Percentiles rank a stretch among this genome's conserved stretches.
phyloP scores from a whole-genome alignment of 768 basidiomycete genomes.

The Tylopilus vinaceipallidus region DNA sequence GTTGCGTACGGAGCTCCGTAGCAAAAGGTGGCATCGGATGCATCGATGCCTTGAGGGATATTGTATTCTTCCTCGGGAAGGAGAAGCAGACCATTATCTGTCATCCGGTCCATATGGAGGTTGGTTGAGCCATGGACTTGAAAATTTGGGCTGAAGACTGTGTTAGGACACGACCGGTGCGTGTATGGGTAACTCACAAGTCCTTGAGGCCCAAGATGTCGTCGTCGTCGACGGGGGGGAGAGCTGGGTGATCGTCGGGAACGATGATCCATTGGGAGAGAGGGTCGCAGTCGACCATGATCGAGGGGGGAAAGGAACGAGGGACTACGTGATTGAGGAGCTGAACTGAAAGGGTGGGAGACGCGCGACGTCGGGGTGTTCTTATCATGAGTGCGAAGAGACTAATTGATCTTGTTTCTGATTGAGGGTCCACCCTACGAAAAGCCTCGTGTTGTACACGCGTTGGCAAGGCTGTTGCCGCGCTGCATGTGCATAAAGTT shows the following conservation, averaged over 20 bases:
- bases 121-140: background rate
- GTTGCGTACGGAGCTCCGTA: background rate
- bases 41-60: background rate
- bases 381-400: constrained; percentile 27
- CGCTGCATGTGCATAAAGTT: constrained; percentile 16
- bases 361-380: constrained; percentile 21
- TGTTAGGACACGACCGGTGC: constrained; percentile 9
- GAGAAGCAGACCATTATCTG: constrained; percentile 14
- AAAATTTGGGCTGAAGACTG: constrained; percentile 1
- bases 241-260: constrained; percentile 14
- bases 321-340: background rate
- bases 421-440: constrained; percentile 36
- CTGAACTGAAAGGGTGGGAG: constrained; percentile 7
- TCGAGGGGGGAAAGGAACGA: background rate
- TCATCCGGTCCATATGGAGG: background rate
- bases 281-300: constrained; percentile 11
- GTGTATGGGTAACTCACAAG: constrained; percentile 18
- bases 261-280: constrained; percentile 18
- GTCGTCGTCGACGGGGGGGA: constrained; percentile 27
- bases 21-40: background rate
- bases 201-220: constrained; percentile 15
- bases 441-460: constrained; percentile 37
- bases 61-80: background rate
- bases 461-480: constrained; percentile 33
- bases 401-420: constrained; percentile 28